Evolutionary conservation across 1,139 yeast species (phyloP), one percentile per base, ranked within the genome.

Genomic region (Suhomyces guaymorum): DNA sequence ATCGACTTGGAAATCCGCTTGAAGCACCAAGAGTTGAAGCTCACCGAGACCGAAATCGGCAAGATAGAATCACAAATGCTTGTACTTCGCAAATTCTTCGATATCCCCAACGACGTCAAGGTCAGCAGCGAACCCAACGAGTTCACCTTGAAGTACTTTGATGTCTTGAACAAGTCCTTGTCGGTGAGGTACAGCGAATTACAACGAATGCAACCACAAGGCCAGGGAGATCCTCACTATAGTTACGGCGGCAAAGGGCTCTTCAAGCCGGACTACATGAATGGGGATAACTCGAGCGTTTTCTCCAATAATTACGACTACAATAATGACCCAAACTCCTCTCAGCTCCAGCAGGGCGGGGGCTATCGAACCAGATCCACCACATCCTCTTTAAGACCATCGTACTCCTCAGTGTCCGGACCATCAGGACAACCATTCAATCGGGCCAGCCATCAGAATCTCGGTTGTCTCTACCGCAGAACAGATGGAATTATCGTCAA

Each of bases 401-500:
- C 48, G 7, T 33, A 38, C 14, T 37, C 43, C 11, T 28, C 60
- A 4, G 36, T 44, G 12, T 41, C 49, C 2, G 37, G 37, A 4
- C 37, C 37, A 4, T 42, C 43, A 32, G 48, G 19, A 34, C 42
- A 26, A 26, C 41, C 14, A 43, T 21, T 31, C 18, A 33, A 12
- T 28, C 20, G 26, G 19, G n/a, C 14, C 21, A 22, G 8, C 3
- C 36, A 42, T 15, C 49, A 63, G 32, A 58, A 72, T 30, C 49
- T 72, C 29, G 77, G 77, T 7, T 83, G 94, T 48, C 68, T 84
- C 5, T 82, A 81, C 52, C 69, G 84, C 38, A 63, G 94, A 40
- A 75, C 83, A 4, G 94, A 85, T 55, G 90, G 92, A 2, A 69
- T 82, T 0, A 61, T 82, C 17, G 89, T 84, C 6, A 68, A 80